A percentile compares a stretch with the other conserved stretches of the same genome.
These are phyloP conservation scores for Kluyveromyces starmeri DNA, from an alignment of 805 yeast species.

Conservation along the genomic window DNA sequence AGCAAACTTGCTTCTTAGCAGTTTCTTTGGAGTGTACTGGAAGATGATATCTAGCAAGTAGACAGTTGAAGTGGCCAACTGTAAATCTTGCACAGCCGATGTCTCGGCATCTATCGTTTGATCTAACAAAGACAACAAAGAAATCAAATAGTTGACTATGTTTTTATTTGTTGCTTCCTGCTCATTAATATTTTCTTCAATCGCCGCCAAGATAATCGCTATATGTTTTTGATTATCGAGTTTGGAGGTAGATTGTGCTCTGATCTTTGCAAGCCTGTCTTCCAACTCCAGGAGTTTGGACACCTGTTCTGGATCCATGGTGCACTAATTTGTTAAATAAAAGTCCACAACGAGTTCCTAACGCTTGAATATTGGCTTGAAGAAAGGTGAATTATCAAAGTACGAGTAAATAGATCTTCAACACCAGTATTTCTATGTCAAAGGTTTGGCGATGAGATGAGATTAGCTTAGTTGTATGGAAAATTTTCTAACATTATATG, in stretches of 20 bases:
- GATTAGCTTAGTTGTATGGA: no score
- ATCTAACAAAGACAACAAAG: slow-evolving; percentile 72
- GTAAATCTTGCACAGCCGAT: slow-evolving; percentile 46
- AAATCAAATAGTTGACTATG: slow-evolving; percentile 77
- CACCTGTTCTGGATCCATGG: slow-evolving; percentile 26
- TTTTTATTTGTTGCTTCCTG: slow-evolving; percentile 44
- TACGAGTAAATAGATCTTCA: no score
- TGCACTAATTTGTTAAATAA: no score
- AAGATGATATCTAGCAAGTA: slow-evolving; percentile 75
- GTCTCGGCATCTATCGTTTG: slow-evolving; percentile 47
- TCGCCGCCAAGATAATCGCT: slow-evolving; percentile 76
- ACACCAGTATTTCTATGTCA: no score
- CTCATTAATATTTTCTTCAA: slow-evolving; percentile 77
- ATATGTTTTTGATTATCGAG: slow-evolving; percentile 78
- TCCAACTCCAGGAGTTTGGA: slow-evolving; percentile 43
- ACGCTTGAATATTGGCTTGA: no score
- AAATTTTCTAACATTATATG: no score
- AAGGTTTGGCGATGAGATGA: no score
- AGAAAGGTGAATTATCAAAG: no score
- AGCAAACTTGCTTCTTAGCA: slow-evolving; percentile 66
- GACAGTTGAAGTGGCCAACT: slow-evolving; percentile 64
- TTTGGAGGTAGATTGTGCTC: slow-evolving; percentile 68
- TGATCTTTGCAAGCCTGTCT: slow-evolving; percentile 54
- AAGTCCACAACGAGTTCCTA: no score
- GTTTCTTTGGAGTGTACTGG: slow-evolving; percentile 60